phyloP scores from a whole-genome alignment of 192 early-diverging fungal genomes.

The Coemansia sp. region DNA sequence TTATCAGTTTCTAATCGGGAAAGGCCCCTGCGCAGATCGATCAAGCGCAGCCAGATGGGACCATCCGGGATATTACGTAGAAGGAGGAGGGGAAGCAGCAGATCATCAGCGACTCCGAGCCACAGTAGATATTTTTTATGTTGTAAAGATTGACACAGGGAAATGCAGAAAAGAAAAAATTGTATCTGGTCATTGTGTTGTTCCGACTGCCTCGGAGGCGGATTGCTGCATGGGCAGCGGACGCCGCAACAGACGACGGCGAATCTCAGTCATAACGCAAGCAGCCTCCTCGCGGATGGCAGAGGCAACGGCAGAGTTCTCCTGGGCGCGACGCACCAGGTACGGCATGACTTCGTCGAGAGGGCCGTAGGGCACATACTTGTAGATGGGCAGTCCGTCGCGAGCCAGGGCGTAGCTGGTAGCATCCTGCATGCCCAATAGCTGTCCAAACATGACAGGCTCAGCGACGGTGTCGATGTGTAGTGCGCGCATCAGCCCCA shows the following conservation, averaged over 20 bases:
- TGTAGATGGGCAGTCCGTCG: constrained; percentile 78
- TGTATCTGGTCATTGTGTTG: background rate
- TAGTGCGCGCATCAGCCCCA: constrained; percentile 60
- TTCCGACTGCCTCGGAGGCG: background rate
- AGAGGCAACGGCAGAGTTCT: constrained; percentile 82
- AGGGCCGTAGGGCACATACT: constrained; percentile 91
- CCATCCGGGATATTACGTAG: background rate
- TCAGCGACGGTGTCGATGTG: constrained; percentile 57
- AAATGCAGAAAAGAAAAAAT: background rate
- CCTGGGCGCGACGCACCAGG: constrained; percentile 88
- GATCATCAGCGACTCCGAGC: background rate
- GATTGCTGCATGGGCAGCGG: background rate
- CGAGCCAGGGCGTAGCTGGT: constrained; percentile 79
- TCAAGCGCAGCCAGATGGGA: background rate
- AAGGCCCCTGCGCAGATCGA: background rate
- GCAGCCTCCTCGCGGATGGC: constrained; percentile 60
- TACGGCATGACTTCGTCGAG: constrained; percentile 92
- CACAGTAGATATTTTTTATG: background rate
- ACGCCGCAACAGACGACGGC: constrained; percentile 27
- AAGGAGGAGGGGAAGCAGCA: background rate
- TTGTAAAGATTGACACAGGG: constrained; percentile 1
- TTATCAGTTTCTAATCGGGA: background rate
- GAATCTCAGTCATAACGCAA: constrained; percentile 62
- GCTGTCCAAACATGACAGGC: constrained; percentile 87
- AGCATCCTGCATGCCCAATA: constrained; percentile 92